Evolutionary conservation across 192 early-diverging fungal species (phyloP).

Genomic region (Rhizoclosmatium sp.): DNA sequence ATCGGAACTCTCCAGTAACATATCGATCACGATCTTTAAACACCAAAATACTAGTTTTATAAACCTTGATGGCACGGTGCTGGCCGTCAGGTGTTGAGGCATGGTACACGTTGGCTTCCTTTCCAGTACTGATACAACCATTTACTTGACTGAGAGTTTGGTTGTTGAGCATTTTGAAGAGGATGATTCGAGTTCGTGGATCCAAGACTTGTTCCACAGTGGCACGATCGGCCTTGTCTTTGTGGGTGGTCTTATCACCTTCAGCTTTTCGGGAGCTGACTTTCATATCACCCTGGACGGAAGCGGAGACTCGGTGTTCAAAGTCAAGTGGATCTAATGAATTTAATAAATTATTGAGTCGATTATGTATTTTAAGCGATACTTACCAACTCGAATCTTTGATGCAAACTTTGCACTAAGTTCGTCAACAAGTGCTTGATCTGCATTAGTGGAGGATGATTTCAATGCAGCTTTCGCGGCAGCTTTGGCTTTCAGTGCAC

Average conservation of each 20-base stretch:
- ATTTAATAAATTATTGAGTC: conserved; percentile 22
- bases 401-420: conserved; percentile 66
- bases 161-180: conserved; percentile 94
- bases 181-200: conserved; percentile 95
- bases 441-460: conserved; percentile 33
- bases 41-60: conserved; percentile 97
- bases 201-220: conserved; percentile 98
- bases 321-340: conserved; percentile 28
- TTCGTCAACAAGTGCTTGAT: conserved; percentile 38
- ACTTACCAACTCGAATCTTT: conserved; percentile 74
- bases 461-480: conserved; percentile 15
- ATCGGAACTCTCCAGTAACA: conserved; percentile 93
- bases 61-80: conserved; percentile 95
- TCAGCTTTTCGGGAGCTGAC: conserved; percentile 57
- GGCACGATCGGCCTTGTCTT: conserved; percentile 94
- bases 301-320: conserved; percentile 44
- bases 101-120: conserved; percentile 99
- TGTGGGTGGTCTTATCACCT: conserved; percentile 50
- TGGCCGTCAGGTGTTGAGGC: conserved; percentile 82
- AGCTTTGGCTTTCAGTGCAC: neutral
- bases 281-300: conserved; percentile 63
- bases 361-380: conserved; percentile 43
- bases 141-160: conserved; percentile 92
- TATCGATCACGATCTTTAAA: conserved; percentile 99
- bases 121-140: conserved; percentile 97